Percentiles rank a stretch among this genome's conserved stretches.
These are phyloP conservation scores for Strobilomyces echinocephalus DNA, from an alignment of 768 basidiomycete genomes.

Conservation along the genomic window DNA sequence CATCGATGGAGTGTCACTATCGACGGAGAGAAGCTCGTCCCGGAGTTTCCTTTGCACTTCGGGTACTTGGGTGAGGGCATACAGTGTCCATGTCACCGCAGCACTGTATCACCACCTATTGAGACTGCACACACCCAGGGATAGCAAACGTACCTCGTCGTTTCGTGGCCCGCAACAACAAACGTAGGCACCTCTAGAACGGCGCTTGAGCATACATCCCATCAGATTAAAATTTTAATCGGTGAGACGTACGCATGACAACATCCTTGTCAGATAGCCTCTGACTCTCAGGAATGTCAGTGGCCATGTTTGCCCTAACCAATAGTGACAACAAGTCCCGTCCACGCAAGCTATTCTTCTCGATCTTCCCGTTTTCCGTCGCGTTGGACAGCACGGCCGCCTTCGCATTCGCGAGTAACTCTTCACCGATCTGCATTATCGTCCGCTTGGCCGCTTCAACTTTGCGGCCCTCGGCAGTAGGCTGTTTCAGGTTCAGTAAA, in stretches of 20 bases:
- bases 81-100: slow-evolving; percentile 56
- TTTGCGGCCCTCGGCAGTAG: slow-evolving; percentile 15
- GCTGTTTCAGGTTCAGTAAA: slow-evolving; percentile 12
- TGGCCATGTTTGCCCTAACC: too few species aligned
- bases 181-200: slow-evolving; percentile 56
- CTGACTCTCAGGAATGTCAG: slow-evolving; percentile 38
- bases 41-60: slow-evolving; percentile 53
- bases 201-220: neutral
- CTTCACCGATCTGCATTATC: slow-evolving; percentile 47
- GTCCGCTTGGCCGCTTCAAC: slow-evolving; percentile 31
- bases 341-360: slow-evolving; percentile 31
- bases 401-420: slow-evolving; percentile 50
- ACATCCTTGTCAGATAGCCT: slow-evolving; percentile 61
- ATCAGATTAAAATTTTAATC: neutral
- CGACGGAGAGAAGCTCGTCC: slow-evolving; percentile 48
- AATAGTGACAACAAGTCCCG: too few species aligned
- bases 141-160: slow-evolving; percentile 38
- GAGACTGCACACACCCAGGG: neutral
- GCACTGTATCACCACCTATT: slow-evolving; percentile 18
- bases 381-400: slow-evolving; percentile 25
- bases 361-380: slow-evolving; percentile 25
- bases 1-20: slow-evolving; percentile 60
- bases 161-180: slow-evolving; percentile 56
- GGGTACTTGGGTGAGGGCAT: slow-evolving; percentile 44
- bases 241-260: slow-evolving; percentile 40